Conservation (phyloP, 768 basidiomycete genomes). For the Podaxis rugospora region DNA sequence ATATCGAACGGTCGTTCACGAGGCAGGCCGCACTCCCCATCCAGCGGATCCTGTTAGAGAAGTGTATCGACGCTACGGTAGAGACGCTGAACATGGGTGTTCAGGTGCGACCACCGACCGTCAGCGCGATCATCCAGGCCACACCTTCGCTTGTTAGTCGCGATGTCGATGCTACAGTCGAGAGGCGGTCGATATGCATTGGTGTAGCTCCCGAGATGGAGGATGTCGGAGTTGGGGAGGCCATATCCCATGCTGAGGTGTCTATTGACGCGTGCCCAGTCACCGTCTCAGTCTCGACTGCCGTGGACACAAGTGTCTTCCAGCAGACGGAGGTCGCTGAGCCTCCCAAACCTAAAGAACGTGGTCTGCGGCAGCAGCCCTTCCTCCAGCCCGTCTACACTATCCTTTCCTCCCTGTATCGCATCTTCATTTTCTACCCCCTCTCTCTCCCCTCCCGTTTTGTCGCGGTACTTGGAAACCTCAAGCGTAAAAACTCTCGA, state of each 20-base stretch:
- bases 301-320: slow-evolving; percentile 37
- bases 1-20: slow-evolving; percentile 50
- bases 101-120: slow-evolving; percentile 25
- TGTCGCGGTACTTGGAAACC: slow-evolving; percentile 12
- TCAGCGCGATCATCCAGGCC: slow-evolving; percentile 30
- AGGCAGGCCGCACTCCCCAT: slow-evolving; percentile 10
- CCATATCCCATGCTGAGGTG: slow-evolving; percentile 10
- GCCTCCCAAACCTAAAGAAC: background rate
- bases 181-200: slow-evolving; percentile 30
- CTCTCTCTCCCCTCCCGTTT: slow-evolving; percentile 45
- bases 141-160: slow-evolving; percentile 29
- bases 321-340: slow-evolving; percentile 13
- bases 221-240: slow-evolving; percentile 49
- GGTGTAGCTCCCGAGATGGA: slow-evolving; percentile 46
- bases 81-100: slow-evolving; percentile 27
- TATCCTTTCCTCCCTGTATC: slow-evolving; percentile 45
- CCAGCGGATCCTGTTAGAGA: slow-evolving; percentile 33
- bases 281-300: slow-evolving; percentile 39
- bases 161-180: slow-evolving; percentile 29
- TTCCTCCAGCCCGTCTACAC: slow-evolving; percentile 35
- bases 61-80: slow-evolving; percentile 43
- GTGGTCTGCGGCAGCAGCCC: background rate
- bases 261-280: slow-evolving; percentile 6
- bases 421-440: slow-evolving; percentile 44
- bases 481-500: slow-evolving; percentile 6